These are phyloP conservation scores for Venturia aucupariae DNA, from an alignment of 2,329 filamentous ascomycete genomes.

Conservation along the genomic window DNA sequence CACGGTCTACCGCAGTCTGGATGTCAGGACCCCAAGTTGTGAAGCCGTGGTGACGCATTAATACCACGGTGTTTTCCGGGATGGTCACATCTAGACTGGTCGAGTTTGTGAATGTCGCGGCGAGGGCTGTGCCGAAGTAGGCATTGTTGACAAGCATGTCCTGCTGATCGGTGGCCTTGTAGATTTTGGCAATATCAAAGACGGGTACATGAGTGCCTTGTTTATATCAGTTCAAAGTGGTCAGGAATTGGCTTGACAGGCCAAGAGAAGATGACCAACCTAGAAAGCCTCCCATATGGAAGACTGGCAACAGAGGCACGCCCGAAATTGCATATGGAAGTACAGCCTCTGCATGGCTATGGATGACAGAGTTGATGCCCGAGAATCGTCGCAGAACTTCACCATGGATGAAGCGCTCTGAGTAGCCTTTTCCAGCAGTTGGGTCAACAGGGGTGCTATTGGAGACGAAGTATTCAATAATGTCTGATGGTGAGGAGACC, in stretches of 20 bases:
- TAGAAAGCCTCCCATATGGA: slow-evolving; percentile 38
- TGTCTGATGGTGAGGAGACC: slow-evolving; percentile 34
- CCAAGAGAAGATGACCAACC: slow-evolving; percentile 19
- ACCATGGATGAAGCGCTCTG: slow-evolving; percentile 39
- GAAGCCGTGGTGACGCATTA: slow-evolving; percentile 10
- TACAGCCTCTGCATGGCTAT: slow-evolving; percentile 37
- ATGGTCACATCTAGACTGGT: background rate
- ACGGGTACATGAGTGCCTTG: slow-evolving; percentile 23
- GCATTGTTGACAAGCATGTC: slow-evolving; percentile 32
- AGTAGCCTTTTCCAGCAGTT: slow-evolving; percentile 31
- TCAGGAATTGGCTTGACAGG: background rate
- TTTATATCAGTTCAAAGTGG: slow-evolving; percentile 12
- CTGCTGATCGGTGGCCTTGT: slow-evolving; percentile 22
- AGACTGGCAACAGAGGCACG: slow-evolving; percentile 32
- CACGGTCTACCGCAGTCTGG: background rate
- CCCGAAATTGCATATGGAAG: slow-evolving; percentile 35
- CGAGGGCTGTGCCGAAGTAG: slow-evolving; percentile 29
- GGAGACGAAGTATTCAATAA: slow-evolving; percentile 38
- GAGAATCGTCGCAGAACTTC: slow-evolving; percentile 37
- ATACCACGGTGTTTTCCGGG: slow-evolving; percentile 4
- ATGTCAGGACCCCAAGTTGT: slow-evolving; percentile 10
- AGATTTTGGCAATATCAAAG: slow-evolving; percentile 26
- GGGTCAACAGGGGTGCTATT: slow-evolving; percentile 35
- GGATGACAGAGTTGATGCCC: slow-evolving; percentile 32
- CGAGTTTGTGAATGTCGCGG: slow-evolving; percentile 23